Base-by-base conservation (phyloP, 2,329 filamentous ascomycete species). In the Talaromyces rugulosus region DNA sequence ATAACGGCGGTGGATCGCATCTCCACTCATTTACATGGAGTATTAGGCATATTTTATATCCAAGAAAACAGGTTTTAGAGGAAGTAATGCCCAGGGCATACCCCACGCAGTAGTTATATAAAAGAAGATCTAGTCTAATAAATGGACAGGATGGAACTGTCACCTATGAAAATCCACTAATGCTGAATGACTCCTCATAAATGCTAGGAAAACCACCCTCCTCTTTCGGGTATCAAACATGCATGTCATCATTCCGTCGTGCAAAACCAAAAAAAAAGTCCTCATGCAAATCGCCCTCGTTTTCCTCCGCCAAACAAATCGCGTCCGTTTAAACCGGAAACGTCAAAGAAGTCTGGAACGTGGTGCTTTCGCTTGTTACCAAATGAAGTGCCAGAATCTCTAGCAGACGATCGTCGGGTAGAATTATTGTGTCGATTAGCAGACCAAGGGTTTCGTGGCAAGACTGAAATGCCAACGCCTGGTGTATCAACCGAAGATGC, bases 311-410 rank as follows among this genome's bases (percentile, higher is more conserved):
- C 77, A 63, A 74, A 74, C 44, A 72, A 70, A 66, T 82, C 80
- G 62, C 74, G 72, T 54, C 71, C 71, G 58, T 76, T 74, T 56
- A 81, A 66, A 54, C 75, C 78, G 1, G 79, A 80, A 23, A 82
- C 66, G 64, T 82, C 80, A 63, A 82, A 82, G 66, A 82, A 82
- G 53, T 82, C 80, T 3, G 75, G 75, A 54, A 81, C 76, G 18
- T 75, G 73, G 56, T 78, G 70, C 68, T 80, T 81, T 62, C 80
- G 73, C 71, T 82, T 82, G 7, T 78, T 78, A 5, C 80, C 80
- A 6, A 80, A 63, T 4, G 70, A 73, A 9, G 75, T 67, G 1
- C 75, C 73, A 4, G 78, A 65, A 44, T 79, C 74, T 62, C 77
- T 72, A 36, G 71, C 71, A 1, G 77, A 69, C 57, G 73, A 67